Percentiles rank a stretch among this genome's conserved stretches.
Evolutionary conservation across 768 basidiomycete genomes (phyloP).

Genomic region (Nevesoporus exiguus): DNA sequence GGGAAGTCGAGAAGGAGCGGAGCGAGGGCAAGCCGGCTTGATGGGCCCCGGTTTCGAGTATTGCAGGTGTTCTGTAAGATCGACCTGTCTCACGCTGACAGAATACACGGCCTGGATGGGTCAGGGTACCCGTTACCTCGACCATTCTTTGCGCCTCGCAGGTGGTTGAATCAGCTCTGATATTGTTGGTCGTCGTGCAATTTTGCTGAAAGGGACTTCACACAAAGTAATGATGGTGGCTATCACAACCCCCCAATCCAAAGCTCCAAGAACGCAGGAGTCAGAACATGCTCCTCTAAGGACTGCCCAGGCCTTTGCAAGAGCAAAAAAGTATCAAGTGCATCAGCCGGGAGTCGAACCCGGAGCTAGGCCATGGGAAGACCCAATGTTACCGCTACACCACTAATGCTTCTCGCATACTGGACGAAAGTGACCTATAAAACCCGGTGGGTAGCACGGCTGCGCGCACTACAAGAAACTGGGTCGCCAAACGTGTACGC

Average conservation of each 20-base stretch:
- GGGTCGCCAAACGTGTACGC: too few species aligned
- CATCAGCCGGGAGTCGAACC: conserved; percentile 59
- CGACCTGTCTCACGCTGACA: not conserved
- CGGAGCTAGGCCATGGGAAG: conserved; percentile 72
- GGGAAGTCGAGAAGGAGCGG: conserved; percentile 64
- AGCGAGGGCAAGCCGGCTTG: conserved; percentile 21
- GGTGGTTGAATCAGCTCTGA: too few species aligned
- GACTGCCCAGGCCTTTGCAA: not conserved
- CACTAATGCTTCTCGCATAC: conserved; percentile 39
- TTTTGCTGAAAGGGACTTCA: too few species aligned
- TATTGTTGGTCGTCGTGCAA: not conserved
- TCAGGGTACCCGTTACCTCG: not conserved
- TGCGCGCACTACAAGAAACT: too few species aligned
- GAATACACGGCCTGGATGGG: not conserved
- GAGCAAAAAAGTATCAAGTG: conserved; percentile 27
- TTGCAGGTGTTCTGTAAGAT: conserved; percentile 1
- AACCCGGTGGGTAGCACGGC: too few species aligned
- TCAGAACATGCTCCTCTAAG: not conserved
- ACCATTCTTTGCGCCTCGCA: not conserved
- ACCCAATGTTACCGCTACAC: conserved; percentile 88
- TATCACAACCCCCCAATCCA: too few species aligned
- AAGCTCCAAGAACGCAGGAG: too few species aligned
- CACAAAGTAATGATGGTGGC: not conserved
- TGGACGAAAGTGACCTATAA: too few species aligned
- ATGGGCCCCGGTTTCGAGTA: not conserved